These are phyloP conservation scores for Zygosaccharomyces bailii DNA, from an alignment of 805 yeast species.

Conservation along the genomic window DNA sequence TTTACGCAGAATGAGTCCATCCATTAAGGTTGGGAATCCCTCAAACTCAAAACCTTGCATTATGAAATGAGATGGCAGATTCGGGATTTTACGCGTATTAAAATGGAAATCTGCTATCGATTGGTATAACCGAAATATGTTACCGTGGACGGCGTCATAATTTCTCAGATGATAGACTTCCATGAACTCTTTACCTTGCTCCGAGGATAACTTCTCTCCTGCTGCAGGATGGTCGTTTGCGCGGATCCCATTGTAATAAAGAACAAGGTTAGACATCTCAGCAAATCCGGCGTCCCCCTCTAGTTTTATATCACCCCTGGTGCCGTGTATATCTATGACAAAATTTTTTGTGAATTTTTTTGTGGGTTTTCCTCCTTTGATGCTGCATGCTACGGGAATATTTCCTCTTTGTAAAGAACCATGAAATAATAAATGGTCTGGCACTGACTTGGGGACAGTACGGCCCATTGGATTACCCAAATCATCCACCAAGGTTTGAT, in stretches of 20 bases:
- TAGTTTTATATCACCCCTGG: constrained; percentile 33
- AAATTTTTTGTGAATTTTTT: constrained; percentile 34
- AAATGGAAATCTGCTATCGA: constrained; percentile 34
- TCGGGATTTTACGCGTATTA: constrained; percentile 24
- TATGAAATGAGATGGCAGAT: constrained; percentile 23
- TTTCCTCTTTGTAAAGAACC: constrained; percentile 29
- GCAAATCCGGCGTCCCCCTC: constrained; percentile 38
- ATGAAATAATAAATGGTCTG: constrained; percentile 34
- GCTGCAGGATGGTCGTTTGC: constrained; percentile 18
- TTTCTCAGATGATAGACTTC: constrained; percentile 34
- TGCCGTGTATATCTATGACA: constrained; percentile 35
- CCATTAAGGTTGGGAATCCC: constrained; percentile 34
- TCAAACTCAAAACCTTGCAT: constrained; percentile 31
- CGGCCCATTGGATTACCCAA: constrained; percentile 23
- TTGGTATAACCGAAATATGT: constrained; percentile 32
- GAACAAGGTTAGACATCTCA: constrained; percentile 32
- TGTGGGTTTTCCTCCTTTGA: constrained; percentile 35
- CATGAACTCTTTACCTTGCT: constrained; percentile 29
- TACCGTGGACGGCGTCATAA: constrained; percentile 33
- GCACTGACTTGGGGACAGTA: constrained; percentile 26
- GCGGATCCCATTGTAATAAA: constrained; percentile 32
- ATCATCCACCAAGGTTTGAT: constrained; percentile 30
- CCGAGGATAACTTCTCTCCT: constrained; percentile 10
- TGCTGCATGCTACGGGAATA: constrained; percentile 32
- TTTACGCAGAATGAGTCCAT: constrained; percentile 26